Evolutionary conservation across 2,329 filamentous ascomycete genomes (phyloP), one percentile per base, ranked within the genome.

Genomic region (Drechslerella coelobrocha): DNA sequence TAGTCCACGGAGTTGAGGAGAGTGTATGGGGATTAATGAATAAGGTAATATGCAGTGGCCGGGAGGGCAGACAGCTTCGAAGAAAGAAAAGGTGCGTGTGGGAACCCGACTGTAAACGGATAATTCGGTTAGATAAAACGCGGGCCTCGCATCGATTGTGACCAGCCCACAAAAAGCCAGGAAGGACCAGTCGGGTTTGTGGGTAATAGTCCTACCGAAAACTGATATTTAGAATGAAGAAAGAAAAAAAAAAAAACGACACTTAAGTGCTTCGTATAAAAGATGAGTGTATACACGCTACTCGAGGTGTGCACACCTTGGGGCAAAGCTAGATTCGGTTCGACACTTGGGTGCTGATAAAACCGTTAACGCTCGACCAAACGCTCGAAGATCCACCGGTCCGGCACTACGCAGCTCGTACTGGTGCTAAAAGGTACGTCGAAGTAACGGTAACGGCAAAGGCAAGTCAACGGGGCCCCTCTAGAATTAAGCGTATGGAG

Each of bases 71-170:
- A 61, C 17, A 55, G 50, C 34, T 39, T 39, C 34, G 34, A 39
- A 61, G 55, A 41, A 51, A 51, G 56, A 61, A 61, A 66, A 68
- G 34, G 61, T 68, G 55, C 62, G 63, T 61, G 56, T 51, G 56
- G 56, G 56, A 61, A 39, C 43, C 63, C 63, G 63, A 61, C 41
- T 61, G 41, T 61, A 56, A 61, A 68, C 63, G 63, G 63, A 68
- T 61, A 68, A 57, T 61, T 68, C 63, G 63, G 63, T 61, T 68
- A 68, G 63, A 68, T 68, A 68, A 61, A 68, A 68, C 63, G 63
- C 63, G 47, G 63, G 53, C 43, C 26, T 68, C 63, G 45, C 60
- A 68, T 68, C 63, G 63, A 68, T 68, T 68, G 63, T 47, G 55
- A 43, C 51, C 56, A 48, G 63, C 48, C 37, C 54, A 56, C 48